A percentile compares a stretch with the other conserved stretches of the same genome.
Evolutionary conservation across 148 eudicot species (phyloP).

Genomic region (Bassia scoparia): DNA sequence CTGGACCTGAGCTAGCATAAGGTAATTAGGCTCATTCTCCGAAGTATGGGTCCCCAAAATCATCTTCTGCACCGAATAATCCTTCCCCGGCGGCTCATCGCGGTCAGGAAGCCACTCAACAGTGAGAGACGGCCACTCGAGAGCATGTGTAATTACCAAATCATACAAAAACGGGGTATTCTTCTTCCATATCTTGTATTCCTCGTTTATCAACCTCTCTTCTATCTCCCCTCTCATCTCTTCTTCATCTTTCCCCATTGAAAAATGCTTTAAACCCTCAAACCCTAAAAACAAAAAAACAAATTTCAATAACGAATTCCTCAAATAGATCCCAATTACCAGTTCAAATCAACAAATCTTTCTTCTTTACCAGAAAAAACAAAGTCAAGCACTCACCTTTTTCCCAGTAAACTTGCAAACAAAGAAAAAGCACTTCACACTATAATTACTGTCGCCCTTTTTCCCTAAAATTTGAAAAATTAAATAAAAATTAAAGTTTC

Average conservation of each 20-base stretch:
- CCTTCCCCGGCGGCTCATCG: constrained; percentile 85
- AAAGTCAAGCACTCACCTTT: neutral
- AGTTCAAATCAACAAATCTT: constrained; percentile 1
- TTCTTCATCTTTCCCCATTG: constrained; percentile 78
- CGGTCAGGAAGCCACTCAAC: constrained; percentile 86
- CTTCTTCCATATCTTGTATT: constrained; percentile 92
- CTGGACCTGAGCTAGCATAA: constrained; percentile 85
- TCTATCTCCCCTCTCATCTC: constrained; percentile 72
- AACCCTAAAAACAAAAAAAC: constrained; percentile 7
- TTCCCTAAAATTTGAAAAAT: neutral
- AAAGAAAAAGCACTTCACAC: neutral
- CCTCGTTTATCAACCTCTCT: constrained; percentile 75
- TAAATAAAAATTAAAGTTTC: neutral
- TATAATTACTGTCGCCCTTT: neutral
- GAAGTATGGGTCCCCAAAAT: constrained; percentile 85
- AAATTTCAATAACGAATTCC: neutral
- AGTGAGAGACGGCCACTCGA: constrained; percentile 93
- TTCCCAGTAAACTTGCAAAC: neutral
- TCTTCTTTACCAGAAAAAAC: neutral
- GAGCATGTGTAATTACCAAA: constrained; percentile 74
- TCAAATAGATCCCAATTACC: neutral
- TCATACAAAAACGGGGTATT: constrained; percentile 81
- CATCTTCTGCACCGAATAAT: constrained; percentile 83
- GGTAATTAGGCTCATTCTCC: constrained; percentile 77
- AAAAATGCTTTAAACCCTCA: neutral